Base-by-base conservation (phyloP, 2,329 filamentous ascomycete genomes). In the Aspergillus terreus region DNA sequence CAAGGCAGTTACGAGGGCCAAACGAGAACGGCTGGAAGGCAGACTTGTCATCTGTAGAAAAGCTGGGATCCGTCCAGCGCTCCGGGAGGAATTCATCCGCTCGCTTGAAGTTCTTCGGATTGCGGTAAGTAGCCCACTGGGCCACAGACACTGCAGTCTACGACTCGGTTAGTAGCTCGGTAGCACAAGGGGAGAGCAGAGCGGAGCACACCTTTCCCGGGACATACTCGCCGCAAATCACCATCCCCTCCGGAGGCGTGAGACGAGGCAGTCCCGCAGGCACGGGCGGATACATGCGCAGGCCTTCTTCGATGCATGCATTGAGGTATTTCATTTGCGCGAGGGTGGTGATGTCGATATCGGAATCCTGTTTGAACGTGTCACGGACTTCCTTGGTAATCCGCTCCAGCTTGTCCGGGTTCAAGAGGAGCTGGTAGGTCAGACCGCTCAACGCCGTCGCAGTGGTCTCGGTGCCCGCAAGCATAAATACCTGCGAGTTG, bases 401-500 rank as follows among this genome's bases (percentile, higher is more conserved):
- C 30, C 66, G 71, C 2, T 61, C 53, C 45, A 77, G 57, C 0
- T 66, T 62, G 1, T 66, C 56, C 0, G 69, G 71, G 49, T 76
- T 64, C 4, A 63, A 67, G 2, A 76, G 59, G 7, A 80, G 63
- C 4, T 75, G 61, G 52, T 70, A 80, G 9, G 66, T 65, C 12
- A 54, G 67, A 58, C 56, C 75, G 60, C 54, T 69, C 14, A 80
- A 65, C 2, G 76, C 63, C 0, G 76, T 78, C 0, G 78, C 75
- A 1, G 77, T 79, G 4, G 78, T 82, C 58, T 81, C 78, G 3
- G 74, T 76, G 4, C 78, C 78, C 5, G 76, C 78, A 12, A 76
- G 63, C 27, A 80, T 61, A 30, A 69, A 61, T 5, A 61, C 23
- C 21, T 57, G 49, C 14, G 59, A 56, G 32, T 61, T 58, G 15